Percentiles rank a stretch among this genome's conserved stretches.
Conservation (phyloP, 176 grass and related monocot genomes). For the Elaeis guineensis region DNA sequence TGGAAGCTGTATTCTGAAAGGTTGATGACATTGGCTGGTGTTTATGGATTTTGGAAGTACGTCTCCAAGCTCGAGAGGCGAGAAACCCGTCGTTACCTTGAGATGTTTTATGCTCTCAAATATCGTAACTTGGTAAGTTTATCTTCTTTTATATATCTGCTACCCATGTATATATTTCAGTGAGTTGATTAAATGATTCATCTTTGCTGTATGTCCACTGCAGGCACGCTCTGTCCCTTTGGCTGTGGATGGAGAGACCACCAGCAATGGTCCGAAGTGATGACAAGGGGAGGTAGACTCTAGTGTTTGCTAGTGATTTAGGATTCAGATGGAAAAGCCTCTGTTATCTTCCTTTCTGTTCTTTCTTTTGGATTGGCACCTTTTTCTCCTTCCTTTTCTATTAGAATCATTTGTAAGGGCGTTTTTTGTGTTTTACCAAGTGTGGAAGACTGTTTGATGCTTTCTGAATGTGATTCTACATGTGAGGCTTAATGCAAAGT, state of each 20-base stretch:
- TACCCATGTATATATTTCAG: neutral
- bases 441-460: too few species aligned
- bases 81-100: constrained; percentile 10
- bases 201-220: neutral
- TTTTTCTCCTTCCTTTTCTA: too few species aligned
- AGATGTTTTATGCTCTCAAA: constrained; percentile 12
- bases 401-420: too few species aligned
- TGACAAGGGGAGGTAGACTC: neutral
- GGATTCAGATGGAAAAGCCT: too few species aligned
- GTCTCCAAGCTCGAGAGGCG: neutral
- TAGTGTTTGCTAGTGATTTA: too few species aligned
- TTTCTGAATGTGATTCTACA: too few species aligned
- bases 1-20: constrained; percentile 7
- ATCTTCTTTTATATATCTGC: too few species aligned
- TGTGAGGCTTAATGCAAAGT: too few species aligned
- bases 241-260: constrained; percentile 2
- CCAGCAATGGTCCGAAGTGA: neutral
- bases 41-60: constrained; percentile 6
- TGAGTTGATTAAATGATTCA: neutral
- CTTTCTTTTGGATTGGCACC: too few species aligned
- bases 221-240: neutral
- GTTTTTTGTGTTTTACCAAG: too few species aligned
- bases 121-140: constrained; percentile 3
- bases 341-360: too few species aligned
- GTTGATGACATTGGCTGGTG: constrained; percentile 8